Evolutionary conservation across 805 yeast species (phyloP).

Genomic region (Candida endomychidarum): DNA sequence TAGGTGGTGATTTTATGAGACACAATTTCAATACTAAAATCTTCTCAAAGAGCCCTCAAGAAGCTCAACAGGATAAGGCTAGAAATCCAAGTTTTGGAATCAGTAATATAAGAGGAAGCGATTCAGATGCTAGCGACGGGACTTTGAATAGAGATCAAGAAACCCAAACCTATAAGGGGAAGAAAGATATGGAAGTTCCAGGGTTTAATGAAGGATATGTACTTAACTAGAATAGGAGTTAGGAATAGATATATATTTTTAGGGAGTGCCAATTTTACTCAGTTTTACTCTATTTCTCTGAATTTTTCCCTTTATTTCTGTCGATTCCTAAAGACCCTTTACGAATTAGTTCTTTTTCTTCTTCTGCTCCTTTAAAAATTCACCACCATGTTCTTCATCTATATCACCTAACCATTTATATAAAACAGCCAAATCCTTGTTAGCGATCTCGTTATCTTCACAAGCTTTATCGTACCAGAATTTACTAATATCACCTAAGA

Average conservation of each 20-base stretch:
- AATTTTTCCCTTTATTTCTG: too few species aligned
- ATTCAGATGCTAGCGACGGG: slow-evolving; percentile 6
- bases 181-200: slow-evolving; percentile 13
- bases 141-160: slow-evolving; percentile 1
- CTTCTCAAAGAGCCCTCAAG: slow-evolving; percentile 12
- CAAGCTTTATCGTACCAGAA: slow-evolving; percentile 46
- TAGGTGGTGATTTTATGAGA: slow-evolving; percentile 19
- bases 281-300: too few species aligned
- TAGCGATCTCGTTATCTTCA: slow-evolving; percentile 39
- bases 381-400: slow-evolving; percentile 9
- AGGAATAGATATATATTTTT: not conserved
- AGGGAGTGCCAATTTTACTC: too few species aligned
- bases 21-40: slow-evolving; percentile 15
- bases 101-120: slow-evolving; percentile 7
- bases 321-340: too few species aligned
- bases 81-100: slow-evolving; percentile 21
- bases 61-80: not conserved
- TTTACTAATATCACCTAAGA: slow-evolving; percentile 37
- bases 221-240: slow-evolving; percentile 4
- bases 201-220: slow-evolving; percentile 13
- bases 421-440: slow-evolving; percentile 42
- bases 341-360: too few species aligned
- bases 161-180: not conserved
- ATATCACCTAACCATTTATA: slow-evolving; percentile 40
- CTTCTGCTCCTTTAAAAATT: slow-evolving; percentile 6